Evolutionary conservation across 345 rosid genomes (phyloP), one percentile per base, ranked within the genome.

Genomic region (Clarkia xantiana): DNA sequence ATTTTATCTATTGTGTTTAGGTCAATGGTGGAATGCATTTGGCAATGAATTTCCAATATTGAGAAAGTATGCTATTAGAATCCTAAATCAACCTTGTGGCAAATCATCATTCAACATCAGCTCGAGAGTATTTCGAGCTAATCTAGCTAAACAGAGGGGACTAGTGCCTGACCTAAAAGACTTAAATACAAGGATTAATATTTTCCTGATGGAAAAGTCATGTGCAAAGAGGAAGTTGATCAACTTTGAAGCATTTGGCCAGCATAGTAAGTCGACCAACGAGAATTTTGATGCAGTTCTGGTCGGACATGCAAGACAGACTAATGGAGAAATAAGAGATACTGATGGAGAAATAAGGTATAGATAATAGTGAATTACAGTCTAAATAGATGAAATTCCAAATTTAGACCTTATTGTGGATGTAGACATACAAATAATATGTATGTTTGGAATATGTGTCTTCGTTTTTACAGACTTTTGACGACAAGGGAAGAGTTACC

Each of bases 81-180:
- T 56, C 16, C 9, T 45, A 23, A 45, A 45, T 13, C 56, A 56
- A 23, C 60, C 51, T 14, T 56, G 51, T n/a, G 16, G 53, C 11
- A 44, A 11, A 22, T 56, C 50, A 29, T 34, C 44, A 14, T 45
- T 20, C 18, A 45, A 46, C 12, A 9, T 8, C 25, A 34, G 49
- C 34, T 16, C 22, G 44, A 45, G 25, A 10, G 51, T 14, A 12
- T 29, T 46, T 16, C 14, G 38, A 39, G 36, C 19, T 10, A 29
- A 34, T 3, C 60, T 29, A 11, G 38, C n/a, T 10, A 39, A 45
- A 45, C n/a, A 0, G 12, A 10, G 18, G 45, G 13, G 29, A 18
- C 39, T 41, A 11, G 14, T 7, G 42, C n/a, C 20, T 41, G 16
- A 34, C 5, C 6, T 42, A 18, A 1, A 17, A 9, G 14, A 18